A percentile compares a stretch with the other conserved stretches of the same genome.
phyloP scores from a whole-genome alignment of 306 rosid genomes.

The Quercus berberidifolia region DNA sequence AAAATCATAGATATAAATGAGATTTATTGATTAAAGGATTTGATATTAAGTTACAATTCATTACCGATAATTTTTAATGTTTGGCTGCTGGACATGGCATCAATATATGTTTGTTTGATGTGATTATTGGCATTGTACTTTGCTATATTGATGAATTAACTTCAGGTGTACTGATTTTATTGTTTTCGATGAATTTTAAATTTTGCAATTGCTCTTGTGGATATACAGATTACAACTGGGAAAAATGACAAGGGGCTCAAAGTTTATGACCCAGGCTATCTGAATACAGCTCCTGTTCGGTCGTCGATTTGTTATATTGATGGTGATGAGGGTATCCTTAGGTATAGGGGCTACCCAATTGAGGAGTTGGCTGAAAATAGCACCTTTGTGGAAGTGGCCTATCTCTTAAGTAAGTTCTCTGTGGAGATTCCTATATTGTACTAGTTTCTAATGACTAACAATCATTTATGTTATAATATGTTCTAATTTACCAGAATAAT shows the following conservation, averaged over 20 bases:
- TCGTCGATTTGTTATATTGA: slow-evolving; percentile 79
- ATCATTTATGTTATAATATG: background rate
- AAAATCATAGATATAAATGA: background rate
- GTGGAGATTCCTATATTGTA: background rate
- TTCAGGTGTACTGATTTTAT: background rate
- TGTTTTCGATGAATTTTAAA: background rate
- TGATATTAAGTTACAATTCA: too few species aligned
- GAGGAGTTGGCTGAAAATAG: slow-evolving; percentile 88
- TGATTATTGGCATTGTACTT: background rate
- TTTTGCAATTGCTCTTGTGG: slow-evolving; percentile 1
- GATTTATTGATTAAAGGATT: background rate
- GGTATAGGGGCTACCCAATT: slow-evolving; percentile 87
- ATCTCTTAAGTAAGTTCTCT: slow-evolving; percentile 65
- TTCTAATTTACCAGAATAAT: background rate
- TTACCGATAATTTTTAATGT: background rate
- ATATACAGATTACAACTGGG: slow-evolving; percentile 60
- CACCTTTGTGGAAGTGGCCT: slow-evolving; percentile 73
- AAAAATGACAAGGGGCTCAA: slow-evolving; percentile 78
- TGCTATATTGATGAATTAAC: background rate
- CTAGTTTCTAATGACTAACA: background rate
- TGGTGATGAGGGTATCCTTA: slow-evolving; percentile 87
- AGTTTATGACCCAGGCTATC: slow-evolving; percentile 88
- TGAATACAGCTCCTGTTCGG: slow-evolving; percentile 84
- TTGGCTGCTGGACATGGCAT: background rate
- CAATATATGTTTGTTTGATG: background rate